Conservation (phyloP, 139 green algal genomes). For the Chlorella sp. region DNA sequence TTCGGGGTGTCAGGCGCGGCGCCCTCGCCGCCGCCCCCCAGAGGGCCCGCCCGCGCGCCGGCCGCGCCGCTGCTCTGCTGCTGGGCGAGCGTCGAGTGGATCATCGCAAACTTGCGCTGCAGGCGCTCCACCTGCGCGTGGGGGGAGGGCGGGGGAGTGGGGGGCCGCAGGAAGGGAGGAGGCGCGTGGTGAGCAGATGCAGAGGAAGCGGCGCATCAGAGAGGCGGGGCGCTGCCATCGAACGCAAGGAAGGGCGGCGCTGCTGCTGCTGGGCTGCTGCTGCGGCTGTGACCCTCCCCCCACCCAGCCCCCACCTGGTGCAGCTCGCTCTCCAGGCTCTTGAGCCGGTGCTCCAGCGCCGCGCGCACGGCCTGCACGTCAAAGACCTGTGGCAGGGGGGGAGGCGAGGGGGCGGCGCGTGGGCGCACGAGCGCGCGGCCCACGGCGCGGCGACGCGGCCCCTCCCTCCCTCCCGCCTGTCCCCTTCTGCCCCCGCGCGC, state of each 20-base stretch:
- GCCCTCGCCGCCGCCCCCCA: no score
- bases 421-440: neutral
- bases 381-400: constrained; percentile 52
- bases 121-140: constrained; percentile 77
- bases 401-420: neutral
- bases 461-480: no score
- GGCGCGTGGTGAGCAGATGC: no score
- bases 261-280: no score
- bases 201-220: no score
- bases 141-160: neutral
- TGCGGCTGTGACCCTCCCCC: no score
- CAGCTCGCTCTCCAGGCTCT: constrained; percentile 64
- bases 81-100: constrained; percentile 83
- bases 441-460: no score
- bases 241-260: no score
- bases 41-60: no score
- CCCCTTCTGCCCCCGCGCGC: no score
- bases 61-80: constrained; percentile 32
- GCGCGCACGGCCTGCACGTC: constrained; percentile 75
- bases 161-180: no score
- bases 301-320: constrained; percentile 40
- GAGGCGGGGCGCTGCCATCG: no score
- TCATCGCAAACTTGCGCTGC: constrained; percentile 88
- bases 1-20: constrained; percentile 27
- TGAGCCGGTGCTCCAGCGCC: constrained; percentile 65